Percentiles rank a stretch among this genome's conserved stretches.
Evolutionary conservation across 768 basidiomycete genomes (phyloP).

Genomic region (Lactifluus hygrophoroides): DNA sequence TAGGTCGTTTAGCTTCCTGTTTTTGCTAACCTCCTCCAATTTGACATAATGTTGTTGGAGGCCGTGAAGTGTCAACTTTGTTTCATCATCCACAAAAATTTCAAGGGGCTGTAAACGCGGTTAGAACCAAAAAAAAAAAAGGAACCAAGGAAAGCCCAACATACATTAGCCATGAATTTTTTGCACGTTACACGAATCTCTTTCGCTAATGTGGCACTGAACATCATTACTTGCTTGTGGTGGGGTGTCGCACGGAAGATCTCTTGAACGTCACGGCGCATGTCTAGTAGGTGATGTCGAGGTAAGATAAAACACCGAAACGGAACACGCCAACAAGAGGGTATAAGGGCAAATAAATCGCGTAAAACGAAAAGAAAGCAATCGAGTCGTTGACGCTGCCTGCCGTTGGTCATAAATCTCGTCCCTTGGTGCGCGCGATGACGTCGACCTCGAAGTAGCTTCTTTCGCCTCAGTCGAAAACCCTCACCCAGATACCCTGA

Average conservation of each 20-base stretch:
- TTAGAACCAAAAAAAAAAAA: slow-evolving; percentile 11
- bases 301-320: slow-evolving; percentile 51
- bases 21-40: slow-evolving; percentile 90
- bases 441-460: slow-evolving; percentile 18
- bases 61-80: slow-evolving; percentile 95
- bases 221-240: slow-evolving; percentile 99
- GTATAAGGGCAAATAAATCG: slow-evolving; percentile 39
- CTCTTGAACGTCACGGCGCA: slow-evolving; percentile 99
- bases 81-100: slow-evolving; percentile 99
- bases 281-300: slow-evolving; percentile 81
- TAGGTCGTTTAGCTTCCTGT: slow-evolving; percentile 93
- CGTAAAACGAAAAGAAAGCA: slow-evolving; percentile 23
- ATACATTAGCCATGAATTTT: slow-evolving; percentile 98
- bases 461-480: slow-evolving; percentile 7
- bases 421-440: slow-evolving; percentile 1
- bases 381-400: slow-evolving; percentile 11
- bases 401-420: slow-evolving; percentile 10
- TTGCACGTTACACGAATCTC: slow-evolving; percentile 97
- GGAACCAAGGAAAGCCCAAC: slow-evolving; percentile 28
- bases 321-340: slow-evolving; percentile 43
- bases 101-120: slow-evolving; percentile 70
- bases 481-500: slow-evolving; percentile 6
- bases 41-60: slow-evolving; percentile 98
- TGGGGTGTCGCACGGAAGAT: slow-evolving; percentile 98
- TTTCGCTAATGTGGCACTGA: slow-evolving; percentile 95